Evolutionary conservation across 805 yeast species (phyloP), one percentile per base, ranked within the genome.

Genomic region (Cyberlindnera euphorbiiphila): DNA sequence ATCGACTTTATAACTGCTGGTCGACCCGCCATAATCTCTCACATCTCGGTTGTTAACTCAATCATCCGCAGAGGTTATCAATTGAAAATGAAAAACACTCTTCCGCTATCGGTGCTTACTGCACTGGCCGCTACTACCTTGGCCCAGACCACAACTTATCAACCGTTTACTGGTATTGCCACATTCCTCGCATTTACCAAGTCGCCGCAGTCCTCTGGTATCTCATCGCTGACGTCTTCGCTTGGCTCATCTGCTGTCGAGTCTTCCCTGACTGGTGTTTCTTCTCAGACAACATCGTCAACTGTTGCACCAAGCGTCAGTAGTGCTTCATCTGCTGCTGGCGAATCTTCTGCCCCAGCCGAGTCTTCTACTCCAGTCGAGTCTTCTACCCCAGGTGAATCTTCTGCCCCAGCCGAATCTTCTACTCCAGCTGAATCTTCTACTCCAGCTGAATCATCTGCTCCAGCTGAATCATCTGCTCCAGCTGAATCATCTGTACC

Each of bases 71-170:
- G n/a, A n/a, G n/a, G n/a, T n/a, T n/a, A n/a, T n/a, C n/a, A n/a
- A n/a, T n/a, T n/a, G n/a, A 32, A 21, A 14, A 39, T 34, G 43
- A 39, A 34, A n/a, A 21, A 16, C 13, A 32, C 43, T 2, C 28
- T 36, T 19, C 40, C 44, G 9, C 25, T 37, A 29, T n/a, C 31
- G 5, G 37, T 32, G 24, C 36, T 34, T 9, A 22, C 25, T 3
- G 17, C 32, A 26, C 26, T 47, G n/a, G 37, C 42, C 12, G 42
- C 51, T 9, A 31, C 27, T 7, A 47, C 47, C 6, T 13, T 39
- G n/a, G 49, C 57, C 5, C 47, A 44, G 20, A 32, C 45, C 12
- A 49, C 56, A 9, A 47, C 53, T 3, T 40, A 47, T n/a, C 41
- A 38, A 13, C 44, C 44, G 22, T 50, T 46, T 42, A 46, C 55